Conservation (phyloP, 2,329 filamentous ascomycete species). For the Claviceps maximensis region DNA sequence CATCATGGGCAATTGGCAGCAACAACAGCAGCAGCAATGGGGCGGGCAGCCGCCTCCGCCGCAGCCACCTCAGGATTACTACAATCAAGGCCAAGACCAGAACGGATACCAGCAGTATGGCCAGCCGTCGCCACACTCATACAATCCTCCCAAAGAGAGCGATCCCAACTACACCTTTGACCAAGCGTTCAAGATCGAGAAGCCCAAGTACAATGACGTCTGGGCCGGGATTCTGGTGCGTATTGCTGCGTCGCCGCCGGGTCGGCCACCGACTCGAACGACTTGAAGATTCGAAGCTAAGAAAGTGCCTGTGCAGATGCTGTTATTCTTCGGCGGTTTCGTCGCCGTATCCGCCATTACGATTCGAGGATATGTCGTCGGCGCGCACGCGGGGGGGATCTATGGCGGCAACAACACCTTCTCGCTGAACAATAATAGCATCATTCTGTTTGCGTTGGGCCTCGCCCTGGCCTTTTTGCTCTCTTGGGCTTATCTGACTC, state of each 20-base stretch:
- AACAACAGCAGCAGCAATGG: slow-evolving; percentile 5
- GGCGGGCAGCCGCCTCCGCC: slow-evolving; percentile 6
- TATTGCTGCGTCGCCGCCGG: slow-evolving; percentile 6
- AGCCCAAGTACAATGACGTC: slow-evolving; percentile 78
- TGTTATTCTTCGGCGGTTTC: slow-evolving; percentile 60
- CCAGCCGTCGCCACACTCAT: slow-evolving; percentile 20
- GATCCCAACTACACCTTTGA: slow-evolving; percentile 51
- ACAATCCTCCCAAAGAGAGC: slow-evolving; percentile 23
- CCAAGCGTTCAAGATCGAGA: slow-evolving; percentile 68
- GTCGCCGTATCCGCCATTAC: slow-evolving; percentile 62
- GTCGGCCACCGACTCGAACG: too few relatives aligned
- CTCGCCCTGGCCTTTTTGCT: slow-evolving; percentile 61
- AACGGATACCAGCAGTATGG: slow-evolving; percentile 15
- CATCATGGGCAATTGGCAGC: slow-evolving; percentile 1
- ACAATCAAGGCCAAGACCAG: slow-evolving; percentile 10
- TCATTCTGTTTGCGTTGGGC: slow-evolving; percentile 73
- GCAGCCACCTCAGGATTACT: slow-evolving; percentile 8
- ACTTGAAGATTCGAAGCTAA: slow-evolving; percentile 1
- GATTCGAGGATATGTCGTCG: slow-evolving; percentile 57
- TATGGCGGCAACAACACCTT: slow-evolving; percentile 55
- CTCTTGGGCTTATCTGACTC: slow-evolving; percentile 63
- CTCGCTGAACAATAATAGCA: slow-evolving; percentile 65
- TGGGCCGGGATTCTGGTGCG: slow-evolving; percentile 73
- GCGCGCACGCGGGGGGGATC: slow-evolving; percentile 57
- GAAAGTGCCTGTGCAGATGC: slow-evolving; percentile 34